Conservation (phyloP, 805 yeast species). For the Lachancea sp. region DNA sequence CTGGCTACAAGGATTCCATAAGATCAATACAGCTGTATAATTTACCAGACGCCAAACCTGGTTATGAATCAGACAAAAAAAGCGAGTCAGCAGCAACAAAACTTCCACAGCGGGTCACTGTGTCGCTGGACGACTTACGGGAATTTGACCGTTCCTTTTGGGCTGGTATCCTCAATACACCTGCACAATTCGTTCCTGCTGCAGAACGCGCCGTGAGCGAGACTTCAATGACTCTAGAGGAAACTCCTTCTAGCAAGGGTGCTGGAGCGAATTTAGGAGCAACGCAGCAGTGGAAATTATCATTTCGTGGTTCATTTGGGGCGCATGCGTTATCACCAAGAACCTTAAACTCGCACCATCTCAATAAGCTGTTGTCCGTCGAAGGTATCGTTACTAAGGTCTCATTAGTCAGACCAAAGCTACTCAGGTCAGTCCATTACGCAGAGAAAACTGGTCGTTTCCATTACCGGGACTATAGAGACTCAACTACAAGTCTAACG, state of each 20-base stretch:
- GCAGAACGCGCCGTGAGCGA: conserved; percentile 82
- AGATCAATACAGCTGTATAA: conserved; percentile 65
- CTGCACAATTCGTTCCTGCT: conserved; percentile 84
- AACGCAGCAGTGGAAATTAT: conserved; percentile 52
- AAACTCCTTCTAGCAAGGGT: conserved; percentile 13
- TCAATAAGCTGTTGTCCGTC: conserved; percentile 77
- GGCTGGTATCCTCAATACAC: conserved; percentile 64
- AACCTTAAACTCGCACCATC: conserved; percentile 65
- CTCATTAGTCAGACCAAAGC: conserved; percentile 87
- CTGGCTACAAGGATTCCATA: conserved; percentile 64
- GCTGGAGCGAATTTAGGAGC: conserved; percentile 12
- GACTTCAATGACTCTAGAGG: conserved; percentile 58
- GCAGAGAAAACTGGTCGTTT: conserved; percentile 78
- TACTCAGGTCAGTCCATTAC: conserved; percentile 86
- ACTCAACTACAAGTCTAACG: conserved; percentile 77
- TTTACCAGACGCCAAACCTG: conserved; percentile 13
- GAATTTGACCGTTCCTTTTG: conserved; percentile 76
- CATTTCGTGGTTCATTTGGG: conserved; percentile 89
- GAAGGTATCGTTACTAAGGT: conserved; percentile 96
- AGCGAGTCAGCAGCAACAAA: conserved; percentile 8
- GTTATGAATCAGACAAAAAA: conserved; percentile 10
- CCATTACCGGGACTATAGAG: conserved; percentile 87
- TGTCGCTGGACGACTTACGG: conserved; percentile 81
- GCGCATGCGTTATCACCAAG: conserved; percentile 82
- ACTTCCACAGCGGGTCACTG: conserved; percentile 46